phyloP scores from a whole-genome alignment of 2,329 filamentous ascomycete species.

The Colletotrichum endophyticum region DNA sequence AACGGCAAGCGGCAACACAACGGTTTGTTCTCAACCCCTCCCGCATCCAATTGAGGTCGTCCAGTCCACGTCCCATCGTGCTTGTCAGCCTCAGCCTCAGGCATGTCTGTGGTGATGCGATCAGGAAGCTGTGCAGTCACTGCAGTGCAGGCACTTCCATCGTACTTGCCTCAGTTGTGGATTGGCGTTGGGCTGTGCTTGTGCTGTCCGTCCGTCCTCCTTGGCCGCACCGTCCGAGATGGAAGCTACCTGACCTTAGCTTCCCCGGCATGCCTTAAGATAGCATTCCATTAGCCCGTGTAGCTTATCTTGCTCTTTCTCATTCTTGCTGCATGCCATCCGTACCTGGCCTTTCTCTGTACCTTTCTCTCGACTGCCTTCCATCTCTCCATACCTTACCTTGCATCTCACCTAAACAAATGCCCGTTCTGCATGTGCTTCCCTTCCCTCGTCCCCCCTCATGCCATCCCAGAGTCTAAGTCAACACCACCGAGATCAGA shows the following conservation, averaged over 20 bases:
- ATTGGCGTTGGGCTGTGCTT: background rate
- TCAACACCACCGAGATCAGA: slow-evolving; percentile 1
- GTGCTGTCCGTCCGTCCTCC: background rate
- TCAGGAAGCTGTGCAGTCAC: background rate
- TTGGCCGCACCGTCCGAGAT: background rate
- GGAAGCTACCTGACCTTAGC: slow-evolving; percentile 9
- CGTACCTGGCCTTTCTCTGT: background rate
- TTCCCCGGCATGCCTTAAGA: background rate
- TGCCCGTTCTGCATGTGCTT: slow-evolving; percentile 12
- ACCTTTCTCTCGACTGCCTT: background rate
- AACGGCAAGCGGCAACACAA: background rate
- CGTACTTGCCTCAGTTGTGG: slow-evolving; percentile 6
- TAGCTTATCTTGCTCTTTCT: background rate
- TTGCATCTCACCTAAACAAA: background rate
- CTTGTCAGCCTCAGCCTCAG: background rate
- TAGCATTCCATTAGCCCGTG: background rate
- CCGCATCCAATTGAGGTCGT: background rate
- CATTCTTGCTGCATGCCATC: background rate
- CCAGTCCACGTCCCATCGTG: background rate
- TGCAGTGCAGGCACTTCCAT: background rate
- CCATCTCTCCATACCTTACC: background rate
- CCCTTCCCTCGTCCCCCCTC: background rate
- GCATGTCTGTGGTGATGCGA: background rate
- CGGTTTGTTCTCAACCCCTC: background rate
- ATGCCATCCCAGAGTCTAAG: slow-evolving; percentile 3